Evolutionary conservation across 2,329 filamentous ascomycete species (phyloP).

Genomic region (Aspergillus quadricinctus): DNA sequence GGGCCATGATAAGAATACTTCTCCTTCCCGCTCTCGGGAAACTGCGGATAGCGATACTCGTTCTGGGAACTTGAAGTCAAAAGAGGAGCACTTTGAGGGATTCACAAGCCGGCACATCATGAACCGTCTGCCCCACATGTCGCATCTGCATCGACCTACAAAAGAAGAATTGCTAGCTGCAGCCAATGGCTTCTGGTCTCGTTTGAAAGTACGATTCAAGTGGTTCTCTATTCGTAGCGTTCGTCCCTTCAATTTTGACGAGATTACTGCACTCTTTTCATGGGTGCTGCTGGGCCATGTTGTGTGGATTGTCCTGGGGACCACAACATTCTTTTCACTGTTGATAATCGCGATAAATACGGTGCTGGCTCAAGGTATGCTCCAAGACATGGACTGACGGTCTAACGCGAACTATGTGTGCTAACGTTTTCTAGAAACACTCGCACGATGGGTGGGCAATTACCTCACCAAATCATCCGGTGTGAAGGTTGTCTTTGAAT

Average conservation of each 20-base stretch:
- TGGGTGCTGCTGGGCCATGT: constrained; percentile 94
- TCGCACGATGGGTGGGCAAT: constrained; percentile 90
- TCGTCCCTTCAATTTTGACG: constrained; percentile 90
- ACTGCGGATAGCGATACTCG: constrained; percentile 6
- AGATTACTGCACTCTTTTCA: constrained; percentile 91
- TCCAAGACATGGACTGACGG: constrained; percentile 7
- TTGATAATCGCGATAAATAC: constrained; percentile 91
- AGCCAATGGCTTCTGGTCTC: constrained; percentile 87
- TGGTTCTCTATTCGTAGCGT: constrained; percentile 95
- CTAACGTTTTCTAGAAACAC: constrained; percentile 61
- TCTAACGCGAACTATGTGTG: constrained; percentile 7
- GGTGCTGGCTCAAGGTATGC: constrained; percentile 82
- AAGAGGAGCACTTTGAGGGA: constrained; percentile 16
- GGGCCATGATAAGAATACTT: constrained; percentile 13
- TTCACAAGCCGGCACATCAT: constrained; percentile 44
- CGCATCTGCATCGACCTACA: constrained; percentile 75
- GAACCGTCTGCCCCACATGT: constrained; percentile 63
- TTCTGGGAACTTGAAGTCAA: constrained; percentile 19
- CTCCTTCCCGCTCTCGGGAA: constrained; percentile 1
- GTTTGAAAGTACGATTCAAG: constrained; percentile 88
- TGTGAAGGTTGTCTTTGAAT: constrained; percentile 92
- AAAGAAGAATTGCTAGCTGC: constrained; percentile 91
- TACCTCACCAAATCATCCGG: constrained; percentile 93
- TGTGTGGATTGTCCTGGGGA: constrained; percentile 92
- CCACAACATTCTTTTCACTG: constrained; percentile 93